Base-by-base conservation (phyloP, 805 yeast genomes). In the Saturnispora sekii region DNA sequence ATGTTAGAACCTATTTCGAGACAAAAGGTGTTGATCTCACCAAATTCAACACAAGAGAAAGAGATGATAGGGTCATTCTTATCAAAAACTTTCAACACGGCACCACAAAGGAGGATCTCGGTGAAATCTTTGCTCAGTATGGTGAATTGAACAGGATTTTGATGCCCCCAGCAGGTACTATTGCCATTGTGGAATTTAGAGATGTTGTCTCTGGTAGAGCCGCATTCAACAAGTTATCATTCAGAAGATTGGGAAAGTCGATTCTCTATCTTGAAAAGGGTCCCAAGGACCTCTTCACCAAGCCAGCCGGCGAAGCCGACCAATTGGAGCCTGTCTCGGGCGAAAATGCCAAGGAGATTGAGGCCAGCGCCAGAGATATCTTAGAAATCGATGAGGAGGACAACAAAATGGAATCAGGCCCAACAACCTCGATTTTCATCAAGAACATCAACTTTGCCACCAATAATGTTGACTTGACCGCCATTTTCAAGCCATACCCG, bases 151-250 rank as follows among this genome's bases (percentile, higher is more conserved):
- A 77, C 51, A 73, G 96, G 53, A 70, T 88, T 14, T 65, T 93
- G 50, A 84, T 93, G 87, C 98, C 98, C 12, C 96, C 96, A 5
- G 84, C 94, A 5, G 97, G 97, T 9, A 88, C 96, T 0, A 87
- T 93, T 55, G 97, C 97, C 10, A 84, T 93, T 58, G 80, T 93
- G 9, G 96, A 90, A 63, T 89, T 80, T 63, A 72, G 88, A 55
- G 90, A 84, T 60, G 66, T 79, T 2, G 82, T 95, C 11, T 70
- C 83, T 38, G 97, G 94, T 2, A 79, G 97, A 64, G 72, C 85
- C 3, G 97, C 97, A 1, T 93, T 93, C 61, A 71, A 84, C 28
- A 87, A 86, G 57, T 69, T 93, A 37, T 84, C 97, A 15, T 93
- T 81, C 62, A 79, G 90, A 59, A 73, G 97, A 57, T 78, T 90